These are phyloP conservation scores for Sedum album DNA, from an alignment of 164 flowering plant genomes.

Conservation along the genomic window DNA sequence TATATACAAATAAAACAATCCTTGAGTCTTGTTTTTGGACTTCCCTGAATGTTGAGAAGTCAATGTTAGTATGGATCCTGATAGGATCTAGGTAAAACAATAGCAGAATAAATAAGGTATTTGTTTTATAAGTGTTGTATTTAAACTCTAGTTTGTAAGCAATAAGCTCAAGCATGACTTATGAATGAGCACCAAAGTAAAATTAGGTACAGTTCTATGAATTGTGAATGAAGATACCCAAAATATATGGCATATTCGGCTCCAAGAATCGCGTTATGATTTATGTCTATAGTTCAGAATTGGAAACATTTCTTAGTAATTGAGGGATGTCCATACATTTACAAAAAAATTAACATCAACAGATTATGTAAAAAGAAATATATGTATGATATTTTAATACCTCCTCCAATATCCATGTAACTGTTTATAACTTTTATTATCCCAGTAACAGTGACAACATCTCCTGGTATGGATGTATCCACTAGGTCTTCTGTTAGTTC, in stretches of 20 bases:
- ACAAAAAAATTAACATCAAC: not conserved
- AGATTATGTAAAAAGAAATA: not conserved
- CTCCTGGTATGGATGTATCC: slow-evolving; percentile 96
- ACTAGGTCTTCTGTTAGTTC: slow-evolving; percentile 93
- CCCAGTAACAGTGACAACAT: slow-evolving; percentile 91
- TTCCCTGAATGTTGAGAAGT: slow-evolving; percentile 45
- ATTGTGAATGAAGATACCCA: not conserved
- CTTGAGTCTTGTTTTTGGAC: slow-evolving; percentile 79
- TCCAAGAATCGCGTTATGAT: not conserved
- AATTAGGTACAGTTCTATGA: too few species aligned
- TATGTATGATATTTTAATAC: slow-evolving; percentile 24
- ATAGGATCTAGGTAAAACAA: not conserved
- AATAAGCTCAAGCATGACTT: not conserved
- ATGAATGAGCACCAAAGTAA: too few species aligned
- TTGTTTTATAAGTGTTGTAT: not conserved
- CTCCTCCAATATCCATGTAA: slow-evolving; percentile 98
- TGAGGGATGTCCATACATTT: not conserved
- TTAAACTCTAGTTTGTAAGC: not conserved
- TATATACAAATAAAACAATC: slow-evolving; percentile 77
- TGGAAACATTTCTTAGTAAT: not conserved
- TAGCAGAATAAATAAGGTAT: not conserved
- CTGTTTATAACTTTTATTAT: slow-evolving; percentile 82
- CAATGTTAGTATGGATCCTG: not conserved
- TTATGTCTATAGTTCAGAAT: too few species aligned
- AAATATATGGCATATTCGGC: not conserved